These are phyloP conservation scores for Stromatinia cepivora DNA, from an alignment of 2,329 filamentous ascomycete species.

Conservation along the genomic window DNA sequence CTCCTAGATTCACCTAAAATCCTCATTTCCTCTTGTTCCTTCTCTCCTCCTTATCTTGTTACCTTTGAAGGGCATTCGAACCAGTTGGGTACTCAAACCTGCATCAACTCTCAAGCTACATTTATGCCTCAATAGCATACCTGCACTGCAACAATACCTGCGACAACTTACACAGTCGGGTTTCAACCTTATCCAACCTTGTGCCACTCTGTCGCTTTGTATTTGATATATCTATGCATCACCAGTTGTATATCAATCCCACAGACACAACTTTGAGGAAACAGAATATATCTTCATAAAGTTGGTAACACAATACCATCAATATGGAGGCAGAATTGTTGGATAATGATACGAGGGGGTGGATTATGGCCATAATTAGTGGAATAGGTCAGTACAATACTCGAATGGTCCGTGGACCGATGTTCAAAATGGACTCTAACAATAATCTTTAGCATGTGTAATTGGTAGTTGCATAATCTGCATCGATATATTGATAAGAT, in stretches of 20 bases:
- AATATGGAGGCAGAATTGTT: slow-evolving; percentile 40
- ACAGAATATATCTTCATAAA: not conserved
- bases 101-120: not conserved
- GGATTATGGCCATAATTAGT: slow-evolving; percentile 89
- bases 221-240: not conserved
- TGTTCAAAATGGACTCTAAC: not conserved
- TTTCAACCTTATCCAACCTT: not conserved
- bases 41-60: not conserved
- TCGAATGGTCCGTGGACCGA: not conserved
- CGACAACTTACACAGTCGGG: not conserved
- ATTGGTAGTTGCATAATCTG: slow-evolving; percentile 83
- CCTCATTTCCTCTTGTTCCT: not conserved
- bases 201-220: not conserved
- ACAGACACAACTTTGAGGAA: not conserved
- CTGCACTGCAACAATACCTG: not conserved
- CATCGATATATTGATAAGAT: slow-evolving; percentile 74
- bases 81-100: not conserved
- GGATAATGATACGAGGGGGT: slow-evolving; percentile 84
- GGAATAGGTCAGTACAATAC: slow-evolving; percentile 57
- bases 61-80: not conserved
- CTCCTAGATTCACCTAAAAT: not conserved
- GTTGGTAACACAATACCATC: not conserved
- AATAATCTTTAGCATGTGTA: slow-evolving; percentile 55
- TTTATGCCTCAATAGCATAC: not conserved
- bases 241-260: not conserved